Base-by-base conservation (phyloP, 139 green algal species). In the Gonium pectorale region DNA sequence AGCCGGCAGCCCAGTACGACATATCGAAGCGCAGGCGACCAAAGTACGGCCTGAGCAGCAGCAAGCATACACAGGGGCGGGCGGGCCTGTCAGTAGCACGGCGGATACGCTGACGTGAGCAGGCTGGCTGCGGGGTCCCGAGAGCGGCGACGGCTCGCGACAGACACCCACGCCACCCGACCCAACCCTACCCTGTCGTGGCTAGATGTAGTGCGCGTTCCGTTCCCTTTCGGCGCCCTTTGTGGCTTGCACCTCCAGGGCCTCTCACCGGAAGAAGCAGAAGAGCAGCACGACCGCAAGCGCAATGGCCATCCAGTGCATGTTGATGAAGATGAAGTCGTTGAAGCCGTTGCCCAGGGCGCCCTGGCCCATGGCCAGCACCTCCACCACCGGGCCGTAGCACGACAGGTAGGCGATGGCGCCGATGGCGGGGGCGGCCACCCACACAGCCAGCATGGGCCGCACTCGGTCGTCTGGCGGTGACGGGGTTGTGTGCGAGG, bases 351-450 rank as follows among this genome's bases (percentile, higher is more conserved):
- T 19, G 9, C 31, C 46, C 27, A 43, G 62, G 13, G 46, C 46
- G 46, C 46, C 66, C 35, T 31, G 5, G 4, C 15, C 38, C 5
- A n/a, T 67, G 22, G 37, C 67, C 69, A 84, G 46, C 15, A 59
- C 63, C 19, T 24, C 29, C 19, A 37, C 6, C 27, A 40, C 0
- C 5, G 44, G 70, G 35, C 26, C 43, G 64, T 81, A 90, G 86
- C 56, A 73, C 3, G 38, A 54, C 35, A 88, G 35, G 78, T 89
- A 93, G 46, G 90, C 87, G 27, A 92, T 80, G 31, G 64, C 68
- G 29, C 67, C 77, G 38, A 94, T 86, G 17, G 90, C 60, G 35
- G 90, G 90, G 17, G 89, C 83, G 0, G 90, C 90, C 24, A 92
- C 71, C 90, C 90, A 94, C 40, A 89, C 88, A 9, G 51, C 80